Evolutionary conservation across 1,284 basidiomycete genomes (phyloP).

Genomic region (Moesziomyces globuligerus): DNA sequence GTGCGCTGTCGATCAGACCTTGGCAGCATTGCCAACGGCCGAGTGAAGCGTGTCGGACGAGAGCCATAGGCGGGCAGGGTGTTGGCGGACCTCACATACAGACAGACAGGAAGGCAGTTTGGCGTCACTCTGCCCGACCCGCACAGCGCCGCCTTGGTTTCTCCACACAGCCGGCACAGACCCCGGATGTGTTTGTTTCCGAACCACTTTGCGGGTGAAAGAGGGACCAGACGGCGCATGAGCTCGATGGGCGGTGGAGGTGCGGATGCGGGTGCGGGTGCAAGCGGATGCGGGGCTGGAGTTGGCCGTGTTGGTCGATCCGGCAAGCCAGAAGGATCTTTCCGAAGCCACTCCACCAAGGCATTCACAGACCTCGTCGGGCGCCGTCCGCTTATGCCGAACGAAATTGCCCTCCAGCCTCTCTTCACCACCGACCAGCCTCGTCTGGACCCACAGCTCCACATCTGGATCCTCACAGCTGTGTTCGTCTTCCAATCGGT

Average conservation of each 20-base stretch:
- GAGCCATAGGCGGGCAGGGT: not conserved
- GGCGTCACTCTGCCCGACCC: slow-evolving; percentile 15
- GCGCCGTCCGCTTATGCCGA: slow-evolving; percentile 10
- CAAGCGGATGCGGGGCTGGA: slow-evolving; percentile 4
- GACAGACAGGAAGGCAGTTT: not conserved
- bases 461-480: too few relatives aligned
- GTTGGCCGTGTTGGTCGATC: not conserved
- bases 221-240: not conserved
- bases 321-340: slow-evolving; percentile 21
- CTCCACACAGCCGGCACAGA: slow-evolving; percentile 12
- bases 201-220: slow-evolving; percentile 17
- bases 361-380: slow-evolving; percentile 22
- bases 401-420: not conserved
- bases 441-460: too few relatives aligned
- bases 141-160: slow-evolving; percentile 2
- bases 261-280: not conserved
- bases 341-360: slow-evolving; percentile 13
- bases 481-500: too few relatives aligned
- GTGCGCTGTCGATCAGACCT: slow-evolving; percentile 7
- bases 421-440: too few relatives aligned
- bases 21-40: slow-evolving; percentile 22
- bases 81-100: not conserved
- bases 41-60: slow-evolving; percentile 20
- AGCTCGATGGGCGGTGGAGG: not conserved
- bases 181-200: not conserved